Evolutionary conservation across 305 asterid genomes (phyloP).

Genomic region (Fraxinus velutina): DNA sequence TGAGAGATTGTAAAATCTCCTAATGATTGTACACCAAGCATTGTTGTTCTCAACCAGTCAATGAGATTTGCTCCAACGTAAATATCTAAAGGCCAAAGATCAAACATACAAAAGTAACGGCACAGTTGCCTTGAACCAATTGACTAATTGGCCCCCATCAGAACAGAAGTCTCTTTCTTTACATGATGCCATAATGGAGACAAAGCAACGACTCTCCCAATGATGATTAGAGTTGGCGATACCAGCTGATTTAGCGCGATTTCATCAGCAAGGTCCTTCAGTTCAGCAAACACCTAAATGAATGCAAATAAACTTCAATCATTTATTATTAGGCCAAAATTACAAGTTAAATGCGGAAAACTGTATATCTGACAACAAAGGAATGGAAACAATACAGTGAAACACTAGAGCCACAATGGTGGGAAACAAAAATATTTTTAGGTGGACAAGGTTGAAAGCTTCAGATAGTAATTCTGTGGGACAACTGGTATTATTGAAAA

Average conservation of each 20-base stretch:
- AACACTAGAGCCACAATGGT: not conserved
- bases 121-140: not conserved
- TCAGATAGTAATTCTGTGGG: not conserved
- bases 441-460: not conserved
- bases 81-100: not conserved
- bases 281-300: constrained; percentile 65
- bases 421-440: not conserved
- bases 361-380: not conserved
- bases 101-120: not conserved
- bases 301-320: constrained; percentile 6
- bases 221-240: constrained; percentile 70
- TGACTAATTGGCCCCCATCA: constrained; percentile 40
- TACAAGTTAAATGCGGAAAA: not conserved
- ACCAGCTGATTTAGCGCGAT: constrained; percentile 48
- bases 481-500: not conserved
- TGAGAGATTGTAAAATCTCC: too few relatives aligned
- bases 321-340: not conserved
- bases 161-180: constrained; percentile 27
- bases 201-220: constrained; percentile 75
- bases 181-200: constrained; percentile 68
- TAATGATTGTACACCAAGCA: too few relatives aligned
- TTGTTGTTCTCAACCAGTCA: not conserved
- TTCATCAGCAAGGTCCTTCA: constrained; percentile 59
- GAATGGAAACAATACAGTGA: not conserved
- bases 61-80: not conserved